Base-by-base conservation (phyloP, 371 early-diverging fungal species). In the Funneliformis caledonium region DNA sequence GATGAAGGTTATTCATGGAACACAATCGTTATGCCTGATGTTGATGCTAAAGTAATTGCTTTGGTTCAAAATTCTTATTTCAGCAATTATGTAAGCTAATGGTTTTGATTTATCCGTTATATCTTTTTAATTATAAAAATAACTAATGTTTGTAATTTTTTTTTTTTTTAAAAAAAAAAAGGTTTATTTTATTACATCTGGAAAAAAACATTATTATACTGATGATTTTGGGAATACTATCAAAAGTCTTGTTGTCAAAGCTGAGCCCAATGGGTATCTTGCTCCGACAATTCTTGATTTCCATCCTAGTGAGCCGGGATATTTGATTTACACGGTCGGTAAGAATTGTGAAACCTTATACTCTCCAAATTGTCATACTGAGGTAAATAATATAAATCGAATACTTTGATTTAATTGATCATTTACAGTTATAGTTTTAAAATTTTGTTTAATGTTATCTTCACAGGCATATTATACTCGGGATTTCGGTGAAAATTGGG, bases 1-100 rank as follows among this genome's bases (percentile, higher is more conserved):
- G 90, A 97, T 82, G 94, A 95, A 70, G 98, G 98, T 31, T 86
- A 82, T 61, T 83, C 85, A 11, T 97, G 97, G 96, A 84, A 85
- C 7, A 84, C 86, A 6, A 2, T 52, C 2, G 81, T 87, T 6
- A 62, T 82, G 2, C 19, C 56, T 8, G 42, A 83, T 12, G 47
- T 80, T 11, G 83, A 85, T 42, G 85, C 67, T 67, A 37, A 85
- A 19, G 83, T 93, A 10, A 84, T 88, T 61, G 86, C 86, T 0
- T 86, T 96, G 16, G 80, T 91, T 10, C 91, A 90, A 68, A 93
- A 97, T 74, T 91, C 93, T 11, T 92, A 91, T 82, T 90, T 89
- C 83, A 89, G 89, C 43, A 87, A 91, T 37, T 85, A 89, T 10
- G 91, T 89, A 84, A 68, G 83, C 79, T 22, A 19, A 65, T 65